Evolutionary conservation across 352 stramenopile genomes (phyloP).

Genomic region (Globisporangium sylvaticum): DNA sequence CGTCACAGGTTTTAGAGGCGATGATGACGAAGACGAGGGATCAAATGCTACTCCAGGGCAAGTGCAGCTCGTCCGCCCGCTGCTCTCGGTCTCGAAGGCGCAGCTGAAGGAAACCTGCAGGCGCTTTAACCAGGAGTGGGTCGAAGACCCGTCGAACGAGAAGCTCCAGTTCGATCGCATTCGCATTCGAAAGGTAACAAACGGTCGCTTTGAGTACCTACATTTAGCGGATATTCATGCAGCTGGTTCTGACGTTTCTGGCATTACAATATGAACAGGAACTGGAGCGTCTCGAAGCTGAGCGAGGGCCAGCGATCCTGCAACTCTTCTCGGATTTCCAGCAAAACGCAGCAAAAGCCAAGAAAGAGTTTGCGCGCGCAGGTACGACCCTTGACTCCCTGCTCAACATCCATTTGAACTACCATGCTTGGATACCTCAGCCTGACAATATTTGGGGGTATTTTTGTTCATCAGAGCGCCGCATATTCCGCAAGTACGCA

Average conservation of each 20-base stretch:
- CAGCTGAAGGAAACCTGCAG: conserved; percentile 64
- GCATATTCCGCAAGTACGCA: conserved; percentile 44
- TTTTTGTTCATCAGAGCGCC: conserved; percentile 27
- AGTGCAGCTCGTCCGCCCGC: conserved; percentile 47
- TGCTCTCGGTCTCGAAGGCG: conserved; percentile 57
- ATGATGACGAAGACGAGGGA: neutral
- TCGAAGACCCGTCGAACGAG: conserved; percentile 83
- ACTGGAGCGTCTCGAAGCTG: conserved; percentile 38
- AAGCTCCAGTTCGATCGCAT: conserved; percentile 74
- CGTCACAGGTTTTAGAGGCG: neutral
- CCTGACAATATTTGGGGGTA: neutral
- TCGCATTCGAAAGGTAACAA: conserved; percentile 68
- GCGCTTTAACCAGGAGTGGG: conserved; percentile 69
- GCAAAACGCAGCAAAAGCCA: conserved; percentile 38
- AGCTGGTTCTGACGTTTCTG: neutral
- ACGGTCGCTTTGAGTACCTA: neutral
- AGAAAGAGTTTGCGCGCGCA: conserved; percentile 39
- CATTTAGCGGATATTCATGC: neutral
- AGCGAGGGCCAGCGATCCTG: conserved; percentile 32
- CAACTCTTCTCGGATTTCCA: conserved; percentile 50
- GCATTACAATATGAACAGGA: conserved; percentile 25
- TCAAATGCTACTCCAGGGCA: neutral
- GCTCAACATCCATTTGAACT: neutral
- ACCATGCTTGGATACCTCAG: neutral
- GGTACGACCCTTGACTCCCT: conserved; percentile 19